Base-by-base conservation (phyloP, 306 rosid genomes). In the Castanospermum australe region DNA sequence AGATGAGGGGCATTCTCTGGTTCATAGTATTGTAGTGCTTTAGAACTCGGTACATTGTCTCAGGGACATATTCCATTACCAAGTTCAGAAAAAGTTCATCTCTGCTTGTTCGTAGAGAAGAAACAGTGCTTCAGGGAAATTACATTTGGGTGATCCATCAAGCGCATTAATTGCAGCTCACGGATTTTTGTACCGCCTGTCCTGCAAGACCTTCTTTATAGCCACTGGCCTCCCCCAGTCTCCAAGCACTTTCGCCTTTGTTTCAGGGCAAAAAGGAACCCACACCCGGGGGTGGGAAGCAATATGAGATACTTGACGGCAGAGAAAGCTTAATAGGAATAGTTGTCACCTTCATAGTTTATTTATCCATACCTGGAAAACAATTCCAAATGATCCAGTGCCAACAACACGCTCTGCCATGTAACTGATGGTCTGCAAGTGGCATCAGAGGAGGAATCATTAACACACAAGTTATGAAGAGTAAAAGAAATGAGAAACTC, bases 331-430 rank as follows among this genome's bases (percentile, higher is more conserved):
- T 32, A 24, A 24, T 22, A 64, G 44, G 35, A 61, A 47, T 15
- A 56, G 12, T 30, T 51, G 15, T 36, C 51, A n/a, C 2, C 35
- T 18, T 17, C n/a, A 55, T 18, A 45, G 64, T 70, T 45, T n/a
- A 78, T 52, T 75, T 67, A 39, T 39, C 60, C 80, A 63, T 84
- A 91, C 97, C 94, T 93, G 98, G 86, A 89, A 93, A 78, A 93
- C 98, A 28, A 91, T 84, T 71, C 98, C 98, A 75, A 93, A 91
- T 7, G 98, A 93, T 84, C 96, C 94, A 28, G 89, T 91, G 76
- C 98, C 98, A 6, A 91, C 98, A 73, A 88, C 92, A 41, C 97
- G 97, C 73, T 93, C 98, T 72, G 98, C 98, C 98, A 93, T 93
- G 84, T 93, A 93, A 88, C 97, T 93, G 83, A 93, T 89, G 10